phyloP scores from a whole-genome alignment of 345 rosid genomes.

The Eucalyptus camaldulensis region DNA sequence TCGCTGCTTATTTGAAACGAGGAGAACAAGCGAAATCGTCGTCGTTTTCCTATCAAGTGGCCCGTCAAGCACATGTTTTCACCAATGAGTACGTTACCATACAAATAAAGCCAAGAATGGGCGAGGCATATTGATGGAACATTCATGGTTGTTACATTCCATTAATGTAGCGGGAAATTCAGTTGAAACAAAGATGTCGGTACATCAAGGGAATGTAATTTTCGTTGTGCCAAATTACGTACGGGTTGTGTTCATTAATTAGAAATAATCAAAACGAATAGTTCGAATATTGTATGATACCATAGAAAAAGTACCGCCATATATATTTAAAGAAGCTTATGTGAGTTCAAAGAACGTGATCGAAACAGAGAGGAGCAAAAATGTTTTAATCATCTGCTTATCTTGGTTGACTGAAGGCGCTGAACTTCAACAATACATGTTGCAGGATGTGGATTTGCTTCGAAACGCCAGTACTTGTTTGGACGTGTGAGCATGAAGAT shows the following conservation, averaged over 20 bases:
- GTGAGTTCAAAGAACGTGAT: background rate
- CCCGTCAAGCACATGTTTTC: background rate
- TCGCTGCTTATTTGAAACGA: background rate
- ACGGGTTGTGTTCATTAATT: background rate
- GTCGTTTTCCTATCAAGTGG: background rate
- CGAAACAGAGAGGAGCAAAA: background rate
- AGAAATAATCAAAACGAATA: background rate
- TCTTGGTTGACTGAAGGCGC: background rate
- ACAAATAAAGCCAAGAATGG: background rate
- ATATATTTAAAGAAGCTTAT: background rate
- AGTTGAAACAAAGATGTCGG: background rate
- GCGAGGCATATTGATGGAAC: background rate
- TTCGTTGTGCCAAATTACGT: background rate
- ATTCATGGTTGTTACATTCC: background rate
- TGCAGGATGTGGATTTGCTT: slow-evolving; percentile 88
- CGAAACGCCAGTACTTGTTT: slow-evolving; percentile 58
- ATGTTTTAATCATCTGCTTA: background rate
- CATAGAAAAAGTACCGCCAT: background rate
- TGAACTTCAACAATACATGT: background rate
- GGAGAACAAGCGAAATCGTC: background rate
- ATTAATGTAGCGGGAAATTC: background rate
- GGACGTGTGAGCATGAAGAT: slow-evolving; percentile 90
- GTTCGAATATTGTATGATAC: background rate
- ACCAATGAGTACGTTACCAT: background rate
- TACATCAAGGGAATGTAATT: background rate